Evolutionary conservation across 139 green algal genomes (phyloP).

Genomic region (Chara braunii): DNA sequence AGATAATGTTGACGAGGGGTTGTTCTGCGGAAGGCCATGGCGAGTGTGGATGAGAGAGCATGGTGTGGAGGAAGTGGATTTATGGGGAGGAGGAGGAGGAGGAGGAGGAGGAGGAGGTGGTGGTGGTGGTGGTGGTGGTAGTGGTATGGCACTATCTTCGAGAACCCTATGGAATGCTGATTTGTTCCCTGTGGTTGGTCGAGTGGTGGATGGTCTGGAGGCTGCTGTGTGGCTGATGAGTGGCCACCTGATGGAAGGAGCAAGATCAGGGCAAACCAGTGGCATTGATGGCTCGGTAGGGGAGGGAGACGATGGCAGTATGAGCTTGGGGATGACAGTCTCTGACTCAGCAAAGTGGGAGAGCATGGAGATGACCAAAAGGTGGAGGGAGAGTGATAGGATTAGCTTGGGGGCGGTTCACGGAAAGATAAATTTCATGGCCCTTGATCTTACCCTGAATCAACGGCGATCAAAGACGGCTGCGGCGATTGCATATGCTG

Average conservation of each 20-base stretch:
- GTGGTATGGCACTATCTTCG: too few relatives aligned
- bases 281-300: too few relatives aligned
- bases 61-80: background rate
- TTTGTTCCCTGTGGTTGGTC: conserved; percentile 11
- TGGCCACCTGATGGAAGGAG: too few relatives aligned
- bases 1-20: conserved; percentile 2
- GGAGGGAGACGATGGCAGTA: background rate
- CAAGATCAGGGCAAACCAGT: too few relatives aligned
- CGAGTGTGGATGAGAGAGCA: background rate
- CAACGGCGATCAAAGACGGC: background rate
- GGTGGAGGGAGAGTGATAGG: conserved; percentile 7
- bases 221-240: conserved; percentile 17
- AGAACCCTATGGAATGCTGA: conserved; percentile 16
- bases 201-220: background rate
- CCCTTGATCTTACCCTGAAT: background rate
- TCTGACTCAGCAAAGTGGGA: too few relatives aligned
- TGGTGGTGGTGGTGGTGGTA: too few relatives aligned
- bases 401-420: conserved; percentile 15
- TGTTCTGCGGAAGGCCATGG: conserved; percentile 30
- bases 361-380: background rate
- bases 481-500: conserved; percentile 2
- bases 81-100: too few relatives aligned
- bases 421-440: conserved; percentile 18
- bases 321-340: background rate
- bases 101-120: too few relatives aligned